These are phyloP conservation scores for Coniochaeta sp. DNA, from an alignment of 2,329 filamentous ascomycete species.

Conservation along the genomic window DNA sequence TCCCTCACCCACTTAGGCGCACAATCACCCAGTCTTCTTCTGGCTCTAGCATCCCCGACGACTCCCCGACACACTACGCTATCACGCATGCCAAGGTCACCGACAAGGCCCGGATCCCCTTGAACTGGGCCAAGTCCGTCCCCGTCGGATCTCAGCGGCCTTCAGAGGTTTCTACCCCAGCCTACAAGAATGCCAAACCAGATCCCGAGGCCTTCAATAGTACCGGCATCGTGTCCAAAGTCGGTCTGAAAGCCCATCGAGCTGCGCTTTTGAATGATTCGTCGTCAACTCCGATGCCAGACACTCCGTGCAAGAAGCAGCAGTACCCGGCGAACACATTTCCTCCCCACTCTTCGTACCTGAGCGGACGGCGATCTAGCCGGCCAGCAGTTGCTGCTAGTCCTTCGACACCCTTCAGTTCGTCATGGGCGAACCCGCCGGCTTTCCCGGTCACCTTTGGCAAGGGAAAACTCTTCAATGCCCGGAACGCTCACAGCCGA, in stretches of 20 bases:
- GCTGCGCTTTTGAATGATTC: slow-evolving; percentile 29
- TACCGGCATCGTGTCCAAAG: slow-evolving; percentile 90
- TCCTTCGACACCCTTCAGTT: slow-evolving; percentile 76
- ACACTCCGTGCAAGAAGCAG: slow-evolving; percentile 93
- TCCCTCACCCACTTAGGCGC: slow-evolving; percentile 74
- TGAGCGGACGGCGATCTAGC: slow-evolving; percentile 53
- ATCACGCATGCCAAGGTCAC: slow-evolving; percentile 29
- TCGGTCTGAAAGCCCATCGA: slow-evolving; percentile 83
- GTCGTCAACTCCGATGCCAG: slow-evolving; percentile 62
- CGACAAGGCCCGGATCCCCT: slow-evolving; percentile 41
- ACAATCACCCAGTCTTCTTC: slow-evolving; percentile 84
- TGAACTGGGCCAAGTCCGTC: slow-evolving; percentile 67
- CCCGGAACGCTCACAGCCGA: slow-evolving; percentile 35
- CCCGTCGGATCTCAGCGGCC: slow-evolving; percentile 55
- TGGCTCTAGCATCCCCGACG: slow-evolving; percentile 67
- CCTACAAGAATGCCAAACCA: slow-evolving; percentile 71
- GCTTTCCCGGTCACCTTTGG: slow-evolving; percentile 32
- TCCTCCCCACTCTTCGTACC: slow-evolving; percentile 48
- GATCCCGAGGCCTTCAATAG: slow-evolving; percentile 85
- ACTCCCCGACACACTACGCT: slow-evolving; percentile 59
- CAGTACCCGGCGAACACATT: slow-evolving; percentile 61
- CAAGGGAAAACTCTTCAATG: slow-evolving; percentile 59
- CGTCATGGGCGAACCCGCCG: slow-evolving; percentile 34
- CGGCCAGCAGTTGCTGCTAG: slow-evolving; percentile 64
- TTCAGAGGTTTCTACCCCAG: slow-evolving; percentile 59